These are phyloP conservation scores for Trichoderma reesei DNA, from an alignment of 495 filamentous ascomycete genomes.

Conservation along the genomic window DNA sequence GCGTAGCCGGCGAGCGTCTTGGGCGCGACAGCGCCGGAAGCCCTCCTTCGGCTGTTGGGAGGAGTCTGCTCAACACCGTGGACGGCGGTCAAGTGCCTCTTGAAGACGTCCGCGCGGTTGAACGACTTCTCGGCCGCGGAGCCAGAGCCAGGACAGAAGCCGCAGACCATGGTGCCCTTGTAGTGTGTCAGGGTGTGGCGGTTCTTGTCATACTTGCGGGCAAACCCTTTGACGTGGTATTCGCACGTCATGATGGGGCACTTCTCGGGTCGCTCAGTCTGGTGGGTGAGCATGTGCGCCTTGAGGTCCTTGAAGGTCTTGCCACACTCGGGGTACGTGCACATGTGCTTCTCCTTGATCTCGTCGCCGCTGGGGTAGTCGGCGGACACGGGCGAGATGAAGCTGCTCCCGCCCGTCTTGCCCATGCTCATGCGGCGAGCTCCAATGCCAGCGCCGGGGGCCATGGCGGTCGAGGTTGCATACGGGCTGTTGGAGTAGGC, in stretches of 20 bases:
- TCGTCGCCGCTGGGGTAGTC: constrained; percentile 50
- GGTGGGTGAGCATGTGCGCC: constrained; percentile 95
- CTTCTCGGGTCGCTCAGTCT: constrained; percentile 88
- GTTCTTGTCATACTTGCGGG: constrained; percentile 97
- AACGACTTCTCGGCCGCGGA: constrained; percentile 96
- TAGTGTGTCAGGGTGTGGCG: constrained; percentile 96
- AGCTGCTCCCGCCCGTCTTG: constrained; percentile 27
- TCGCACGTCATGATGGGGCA: constrained; percentile 93
- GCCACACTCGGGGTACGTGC: constrained; percentile 78
- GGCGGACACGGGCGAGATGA: constrained; percentile 22
- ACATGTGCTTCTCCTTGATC: constrained; percentile 62
- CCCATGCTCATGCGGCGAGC: constrained; percentile 49
- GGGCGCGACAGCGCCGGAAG: constrained; percentile 25
- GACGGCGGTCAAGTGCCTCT: constrained; percentile 88
- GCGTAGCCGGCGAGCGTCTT: constrained; percentile 55
- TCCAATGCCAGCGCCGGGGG: neutral
- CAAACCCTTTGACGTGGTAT: constrained; percentile 93
- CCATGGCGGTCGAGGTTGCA: neutral
- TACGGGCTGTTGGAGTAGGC: constrained; percentile 5
- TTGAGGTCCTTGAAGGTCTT: constrained; percentile 86
- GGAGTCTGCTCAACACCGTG: constrained; percentile 94
- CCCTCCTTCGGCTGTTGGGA: constrained; percentile 90
- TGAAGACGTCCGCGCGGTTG: constrained; percentile 98
- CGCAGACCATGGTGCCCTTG: constrained; percentile 99
- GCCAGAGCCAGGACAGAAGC: constrained; percentile 91